phyloP scores from a whole-genome alignment of 257 asterid genomes.

The Capsicum rhomboideum region DNA sequence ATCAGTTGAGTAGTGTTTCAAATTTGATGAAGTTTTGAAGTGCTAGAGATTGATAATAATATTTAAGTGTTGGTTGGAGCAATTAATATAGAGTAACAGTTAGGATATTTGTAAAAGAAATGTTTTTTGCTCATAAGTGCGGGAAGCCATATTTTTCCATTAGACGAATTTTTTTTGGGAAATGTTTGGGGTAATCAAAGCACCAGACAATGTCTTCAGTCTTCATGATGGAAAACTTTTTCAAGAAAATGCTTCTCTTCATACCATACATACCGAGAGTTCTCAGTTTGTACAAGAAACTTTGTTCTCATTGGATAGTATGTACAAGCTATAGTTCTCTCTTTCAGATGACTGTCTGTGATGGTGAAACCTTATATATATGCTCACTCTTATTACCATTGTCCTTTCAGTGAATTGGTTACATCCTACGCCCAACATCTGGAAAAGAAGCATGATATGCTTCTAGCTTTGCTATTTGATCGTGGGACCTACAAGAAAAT shows the following conservation, averaged over 20 bases:
- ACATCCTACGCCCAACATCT: constrained; percentile 67
- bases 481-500: constrained; percentile 72
- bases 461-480: constrained; percentile 83
- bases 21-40: not conserved
- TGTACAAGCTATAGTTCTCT: not conserved
- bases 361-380: not conserved
- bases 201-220: not conserved
- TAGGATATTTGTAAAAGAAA: not conserved
- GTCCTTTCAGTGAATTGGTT: constrained; percentile 55
- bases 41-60: not conserved
- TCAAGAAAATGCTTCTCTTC: not conserved
- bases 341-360: not conserved
- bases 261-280: not conserved
- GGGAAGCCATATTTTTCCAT: not conserved
- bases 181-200: not conserved
- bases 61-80: not conserved
- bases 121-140: not conserved
- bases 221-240: not conserved
- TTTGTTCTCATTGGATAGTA: not conserved
- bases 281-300: not conserved
- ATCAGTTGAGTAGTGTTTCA: not conserved
- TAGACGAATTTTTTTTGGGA: not conserved
- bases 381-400: constrained; percentile 3
- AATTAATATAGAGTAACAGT: not conserved
- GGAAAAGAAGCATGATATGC: constrained; percentile 87